A percentile compares a stretch with the other conserved stretches of the same genome.
These are phyloP conservation scores for Heliosperma pusillum DNA, from an alignment of 148 eudicot species.

Conservation along the genomic window DNA sequence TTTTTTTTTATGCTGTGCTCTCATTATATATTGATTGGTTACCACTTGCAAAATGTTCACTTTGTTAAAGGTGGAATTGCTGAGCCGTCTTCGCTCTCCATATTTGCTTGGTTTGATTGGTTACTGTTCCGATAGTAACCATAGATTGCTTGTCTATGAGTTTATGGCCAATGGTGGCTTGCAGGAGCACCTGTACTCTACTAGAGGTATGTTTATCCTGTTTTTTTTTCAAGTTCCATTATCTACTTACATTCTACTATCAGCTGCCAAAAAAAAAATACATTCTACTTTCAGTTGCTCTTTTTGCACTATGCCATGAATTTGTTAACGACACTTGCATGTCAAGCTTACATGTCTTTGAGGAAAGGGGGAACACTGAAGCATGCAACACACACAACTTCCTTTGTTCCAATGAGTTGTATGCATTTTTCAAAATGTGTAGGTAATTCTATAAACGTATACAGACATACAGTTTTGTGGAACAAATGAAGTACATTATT, in stretches of 20 bases:
- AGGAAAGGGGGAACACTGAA: too few species aligned
- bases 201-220: constrained; percentile 43
- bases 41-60: not conserved
- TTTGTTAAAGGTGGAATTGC: constrained; percentile 65
- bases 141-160: constrained; percentile 80
- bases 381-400: too few species aligned
- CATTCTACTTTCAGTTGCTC: not conserved
- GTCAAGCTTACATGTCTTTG: too few species aligned
- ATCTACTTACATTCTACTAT: not conserved
- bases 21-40: constrained; percentile 15
- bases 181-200: constrained; percentile 82
- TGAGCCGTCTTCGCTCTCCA: constrained; percentile 74
- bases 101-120: constrained; percentile 79
- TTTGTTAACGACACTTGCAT: not conserved
- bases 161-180: constrained; percentile 96
- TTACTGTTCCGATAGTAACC: constrained; percentile 75
- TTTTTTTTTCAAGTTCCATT: too few species aligned
- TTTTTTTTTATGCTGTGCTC: not conserved
- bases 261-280: not conserved
- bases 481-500: too few species aligned
- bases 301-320: not conserved
- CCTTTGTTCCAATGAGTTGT: too few species aligned
- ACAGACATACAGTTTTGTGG: too few species aligned
- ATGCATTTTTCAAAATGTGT: too few species aligned
- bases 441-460: too few species aligned